Evolutionary conservation across 2,329 filamentous ascomycete genomes (phyloP), one percentile per base, ranked within the genome.

Genomic region (Ploettnerulaceae sp.): DNA sequence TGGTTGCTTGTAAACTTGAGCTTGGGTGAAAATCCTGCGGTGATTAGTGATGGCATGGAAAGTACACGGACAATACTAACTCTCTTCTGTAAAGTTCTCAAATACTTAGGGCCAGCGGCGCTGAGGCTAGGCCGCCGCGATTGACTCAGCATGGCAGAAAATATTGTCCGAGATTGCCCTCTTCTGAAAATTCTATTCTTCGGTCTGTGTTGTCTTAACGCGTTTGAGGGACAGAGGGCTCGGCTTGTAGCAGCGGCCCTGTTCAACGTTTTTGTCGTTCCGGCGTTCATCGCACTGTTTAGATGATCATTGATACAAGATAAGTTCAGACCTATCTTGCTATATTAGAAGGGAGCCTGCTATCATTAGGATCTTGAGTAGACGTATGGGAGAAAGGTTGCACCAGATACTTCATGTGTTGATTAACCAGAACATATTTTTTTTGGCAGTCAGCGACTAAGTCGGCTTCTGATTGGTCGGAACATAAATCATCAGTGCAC

Each of bases 1-100:
- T 79, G 28, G 64, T 64, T 12, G 56, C 60, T 33, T 57, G 53
- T 2, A 58, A 37, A 32, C 40, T 61, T 5, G 56, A 51, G 26
- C 58, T 61, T 47, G 60, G 52, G 48, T 63, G 61, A 37, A 65
- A 65, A 14, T 46, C 18, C 63, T 65, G 41, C 36, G 4, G 18
- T 22, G 11, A 28, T 44, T 18, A 44, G 41, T 18, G 9, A 29
- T 15, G 18, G 4, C 17, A 9, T 40, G 14, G 37, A 7, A 41
- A 2, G 12, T 41, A 8, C 21, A 11, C 9, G 9, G 12, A 14
- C n/a, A 15, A 17, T 41, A 56, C 57, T 44, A 32, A 64, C 63
- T 48, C 62, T 55, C 41, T 47, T 56, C 33, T 54, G 48, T 39
- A 49, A 34, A 32, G 36, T 32, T 32, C 36, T 35, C 5, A 22